phyloP scores from a whole-genome alignment of 1,284 basidiomycete species.

The Wolfiporia cocos region DNA sequence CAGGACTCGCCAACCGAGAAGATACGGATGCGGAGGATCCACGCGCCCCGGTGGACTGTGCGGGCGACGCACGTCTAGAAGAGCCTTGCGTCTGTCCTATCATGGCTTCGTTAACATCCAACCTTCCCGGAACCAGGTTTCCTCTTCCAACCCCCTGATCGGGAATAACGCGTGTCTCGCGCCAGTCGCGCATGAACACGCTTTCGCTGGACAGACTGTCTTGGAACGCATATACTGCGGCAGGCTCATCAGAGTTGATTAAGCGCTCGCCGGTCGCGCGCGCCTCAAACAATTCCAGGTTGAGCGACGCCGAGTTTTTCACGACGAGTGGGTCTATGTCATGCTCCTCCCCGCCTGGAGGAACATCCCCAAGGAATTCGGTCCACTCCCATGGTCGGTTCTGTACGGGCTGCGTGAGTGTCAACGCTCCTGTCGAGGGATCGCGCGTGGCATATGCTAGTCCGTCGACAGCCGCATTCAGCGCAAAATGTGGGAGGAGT shows the following conservation, averaged over 20 bases:
- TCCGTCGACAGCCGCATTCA: constrained; percentile 44
- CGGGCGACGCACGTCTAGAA: constrained; percentile 26
- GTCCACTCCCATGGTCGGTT: constrained; percentile 84
- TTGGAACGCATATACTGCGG: constrained; percentile 51
- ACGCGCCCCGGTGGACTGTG: constrained; percentile 26
- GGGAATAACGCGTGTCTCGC: constrained; percentile 46
- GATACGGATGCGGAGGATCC: constrained; percentile 17
- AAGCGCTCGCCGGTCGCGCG: constrained; percentile 57
- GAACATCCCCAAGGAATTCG: constrained; percentile 64
- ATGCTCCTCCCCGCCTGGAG: constrained; percentile 32
- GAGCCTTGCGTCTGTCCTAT: constrained; percentile 5
- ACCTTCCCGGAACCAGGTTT: constrained; percentile 29
- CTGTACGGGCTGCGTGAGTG: constrained; percentile 47
- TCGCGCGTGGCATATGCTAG: constrained; percentile 55
- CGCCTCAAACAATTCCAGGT: constrained; percentile 65
- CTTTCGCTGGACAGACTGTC: constrained; percentile 58
- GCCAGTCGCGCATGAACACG: constrained; percentile 68
- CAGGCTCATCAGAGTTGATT: constrained; percentile 34
- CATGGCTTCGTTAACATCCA: constrained; percentile 1
- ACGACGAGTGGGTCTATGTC: constrained; percentile 36
- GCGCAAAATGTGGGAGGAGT: constrained; percentile 48
- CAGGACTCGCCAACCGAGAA: constrained; percentile 22
- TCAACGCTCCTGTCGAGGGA: constrained; percentile 38
- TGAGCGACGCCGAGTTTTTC: constrained; percentile 66
- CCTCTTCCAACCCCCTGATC: constrained; percentile 13